Evolutionary conservation across 768 basidiomycete genomes (phyloP).

Genomic region (Mycena rosella): DNA sequence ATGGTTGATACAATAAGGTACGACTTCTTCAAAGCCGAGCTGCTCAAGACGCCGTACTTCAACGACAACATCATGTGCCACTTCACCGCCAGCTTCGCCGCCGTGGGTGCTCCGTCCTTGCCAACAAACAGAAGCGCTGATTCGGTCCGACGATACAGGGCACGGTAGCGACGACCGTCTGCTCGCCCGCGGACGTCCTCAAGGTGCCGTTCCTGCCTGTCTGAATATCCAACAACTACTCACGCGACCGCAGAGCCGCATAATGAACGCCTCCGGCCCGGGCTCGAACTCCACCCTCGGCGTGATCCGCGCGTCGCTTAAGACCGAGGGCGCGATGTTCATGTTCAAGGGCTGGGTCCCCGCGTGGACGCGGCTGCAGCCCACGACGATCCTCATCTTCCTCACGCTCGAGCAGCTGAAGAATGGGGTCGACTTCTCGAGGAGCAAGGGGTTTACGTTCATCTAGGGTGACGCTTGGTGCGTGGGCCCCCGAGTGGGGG

Average conservation of each 20-base stretch:
- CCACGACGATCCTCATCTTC: constrained; percentile 91
- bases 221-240: background rate
- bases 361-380: constrained; percentile 87
- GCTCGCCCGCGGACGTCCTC: constrained; percentile 89
- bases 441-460: constrained; percentile 54
- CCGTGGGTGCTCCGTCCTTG: constrained; percentile 59
- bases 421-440: constrained; percentile 74
- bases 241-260: constrained; percentile 66
- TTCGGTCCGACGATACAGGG: constrained; percentile 70
- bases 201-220: constrained; percentile 57
- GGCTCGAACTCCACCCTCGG: constrained; percentile 81
- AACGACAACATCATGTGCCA: constrained; percentile 87
- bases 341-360: constrained; percentile 96
- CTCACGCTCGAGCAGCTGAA: constrained; percentile 86
- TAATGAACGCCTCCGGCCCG: constrained; percentile 90
- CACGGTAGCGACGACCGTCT: constrained; percentile 90
- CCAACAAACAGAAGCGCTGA: background rate
- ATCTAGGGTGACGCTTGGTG: background rate
- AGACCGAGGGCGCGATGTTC: constrained; percentile 86
- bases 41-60: constrained; percentile 79
- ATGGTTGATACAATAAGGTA: constrained; percentile 61
- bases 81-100: constrained; percentile 89
- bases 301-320: constrained; percentile 76
- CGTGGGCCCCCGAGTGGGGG: too few relatives aligned
- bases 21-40: constrained; percentile 91